Evolutionary conservation across 75 land plant genomes (phyloP), one percentile per base, ranked within the genome.

Genomic region (Pinus taeda): DNA sequence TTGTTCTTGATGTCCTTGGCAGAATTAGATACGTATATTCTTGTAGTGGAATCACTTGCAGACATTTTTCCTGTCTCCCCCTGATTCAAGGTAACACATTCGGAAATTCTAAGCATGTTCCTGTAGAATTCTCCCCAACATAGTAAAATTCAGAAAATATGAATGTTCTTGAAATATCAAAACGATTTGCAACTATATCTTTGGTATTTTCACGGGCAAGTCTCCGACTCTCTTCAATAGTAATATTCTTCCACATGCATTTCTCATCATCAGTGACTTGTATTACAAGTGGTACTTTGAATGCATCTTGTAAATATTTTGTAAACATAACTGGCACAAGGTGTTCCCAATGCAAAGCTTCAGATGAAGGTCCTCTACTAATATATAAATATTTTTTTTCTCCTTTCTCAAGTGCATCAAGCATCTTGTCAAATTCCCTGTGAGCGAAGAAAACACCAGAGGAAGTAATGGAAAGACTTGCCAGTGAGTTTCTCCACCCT

Each of bases 191-290:
- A 81, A 94, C 94, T 37, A 97, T 97, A 76, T 97, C 98, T 78
- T 92, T 97, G 0, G 98, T 95, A 86, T 95, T 97, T 81, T 97
- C 98, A 57, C 98, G 86, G 11, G 99, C 99, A 69, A 97, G 88
- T 36, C 93, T 82, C 61, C 80, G 64, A 80, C 89, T 84, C 78
- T 93, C 94, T 67, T 97, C 99, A 45, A 95, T 87, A 20, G 91
- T 77, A 8, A 97, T 75, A 84, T 93, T 83, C 85, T 95, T 97
- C 98, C 99, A 97, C 92, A 97, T 88, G 78, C 89, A 95, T 71
- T 97, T 97, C 82, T 97, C 98, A 82, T 97, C 99, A 82, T 97
- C 98, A 76, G 99, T 97, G 49, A 97, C 90, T 74, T 97, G 98
- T 76, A 97, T 93, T 18, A 97, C 98, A 57, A 97, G 92, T 15